Evolutionary conservation across 2,329 filamentous ascomycete genomes (phyloP), one percentile per base, ranked within the genome.

Genomic region (Passalora sequoiae): DNA sequence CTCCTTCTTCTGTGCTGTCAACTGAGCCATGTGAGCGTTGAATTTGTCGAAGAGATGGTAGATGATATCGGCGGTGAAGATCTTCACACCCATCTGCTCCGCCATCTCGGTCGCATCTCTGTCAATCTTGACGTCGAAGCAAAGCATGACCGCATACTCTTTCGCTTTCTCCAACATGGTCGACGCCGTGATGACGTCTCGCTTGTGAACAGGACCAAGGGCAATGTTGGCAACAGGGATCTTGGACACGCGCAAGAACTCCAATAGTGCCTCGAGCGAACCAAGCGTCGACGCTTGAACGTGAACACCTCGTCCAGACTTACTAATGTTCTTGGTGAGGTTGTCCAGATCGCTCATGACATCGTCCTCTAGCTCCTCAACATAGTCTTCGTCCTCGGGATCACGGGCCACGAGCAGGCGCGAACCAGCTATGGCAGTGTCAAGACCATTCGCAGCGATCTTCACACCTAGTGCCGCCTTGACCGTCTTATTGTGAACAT

Each of bases 101-200:
- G 92, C 92, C 59, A 97, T 94, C 7, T 79, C 76, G 54, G 84
- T 81, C 1, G 92, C 92, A 64, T 98, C 92, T 68, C 95, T 97
- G 71, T 98, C 92, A 12, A 98, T 87, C 73, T 96, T 97, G 70
- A 98, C 92, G 66, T 98, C 94, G 76, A 98, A 98, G 67, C 92
- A 97, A 38, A 98, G 81, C 92, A 98, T 98, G 64, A 97, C 87
- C n/a, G 92, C 92, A 58, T 83, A 94, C 64, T 98, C 89, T 55
- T 88, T 88, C 12, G 83, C 78, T 72, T 96, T 97, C 69, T 98
- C 92, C 60, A 97, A 67, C 92, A 98, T 98, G 56, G 87, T 85
- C 61, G 88, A 89, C 1, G 73, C 87, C 77, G 81, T 89, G 78
- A 97, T 92, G 42, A 98, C 86, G 68, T 98, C 92, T 60, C 92